These are phyloP conservation scores for Zhuliangozyma parablackwelliae DNA, from an alignment of 1,139 yeast species.

Conservation along the genomic window DNA sequence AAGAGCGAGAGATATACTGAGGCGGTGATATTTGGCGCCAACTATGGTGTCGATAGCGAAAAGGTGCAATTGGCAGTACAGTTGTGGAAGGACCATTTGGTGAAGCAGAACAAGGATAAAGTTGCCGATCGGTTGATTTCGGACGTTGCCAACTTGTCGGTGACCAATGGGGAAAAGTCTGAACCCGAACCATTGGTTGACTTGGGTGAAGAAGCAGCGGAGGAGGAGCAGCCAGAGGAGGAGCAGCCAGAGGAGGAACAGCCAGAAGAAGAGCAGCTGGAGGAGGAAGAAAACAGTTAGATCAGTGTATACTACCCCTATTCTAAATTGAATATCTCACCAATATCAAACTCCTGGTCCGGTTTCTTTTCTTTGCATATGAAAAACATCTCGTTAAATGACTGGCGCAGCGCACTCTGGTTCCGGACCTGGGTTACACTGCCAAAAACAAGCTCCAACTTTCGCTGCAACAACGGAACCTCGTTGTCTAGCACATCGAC, in stretches of 20 bases:
- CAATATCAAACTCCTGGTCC: constrained; percentile 38
- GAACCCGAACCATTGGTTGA: constrained; percentile 22
- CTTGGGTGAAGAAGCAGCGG: constrained; percentile 17
- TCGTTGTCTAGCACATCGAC: constrained; percentile 53
- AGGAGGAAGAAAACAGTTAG: constrained; percentile 14
- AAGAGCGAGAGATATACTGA: constrained; percentile 74
- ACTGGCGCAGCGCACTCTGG: constrained; percentile 41
- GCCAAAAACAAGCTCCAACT: constrained; percentile 57
- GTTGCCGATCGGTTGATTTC: constrained; percentile 58
- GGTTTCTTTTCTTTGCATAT: constrained; percentile 51
- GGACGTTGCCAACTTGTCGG: constrained; percentile 26
- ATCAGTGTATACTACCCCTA: constrained; percentile 5
- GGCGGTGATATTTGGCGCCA: constrained; percentile 76
- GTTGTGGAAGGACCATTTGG: constrained; percentile 64
- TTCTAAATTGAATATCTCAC: constrained; percentile 33
- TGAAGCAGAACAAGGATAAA: constrained; percentile 45
- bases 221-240: constrained; percentile 5
- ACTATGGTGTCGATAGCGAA: constrained; percentile 53
- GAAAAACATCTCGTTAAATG: constrained; percentile 59
- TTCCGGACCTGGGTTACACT: constrained; percentile 35
- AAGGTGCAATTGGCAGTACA: constrained; percentile 43
- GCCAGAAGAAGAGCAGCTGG: constrained; percentile 16
- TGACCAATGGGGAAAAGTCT: constrained; percentile 13
- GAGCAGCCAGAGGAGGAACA: constrained; percentile 13
- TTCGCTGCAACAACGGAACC: constrained; percentile 50